Base-by-base conservation (phyloP, 2,329 filamentous ascomycete genomes). In the Aureobasidium subglaciale region DNA sequence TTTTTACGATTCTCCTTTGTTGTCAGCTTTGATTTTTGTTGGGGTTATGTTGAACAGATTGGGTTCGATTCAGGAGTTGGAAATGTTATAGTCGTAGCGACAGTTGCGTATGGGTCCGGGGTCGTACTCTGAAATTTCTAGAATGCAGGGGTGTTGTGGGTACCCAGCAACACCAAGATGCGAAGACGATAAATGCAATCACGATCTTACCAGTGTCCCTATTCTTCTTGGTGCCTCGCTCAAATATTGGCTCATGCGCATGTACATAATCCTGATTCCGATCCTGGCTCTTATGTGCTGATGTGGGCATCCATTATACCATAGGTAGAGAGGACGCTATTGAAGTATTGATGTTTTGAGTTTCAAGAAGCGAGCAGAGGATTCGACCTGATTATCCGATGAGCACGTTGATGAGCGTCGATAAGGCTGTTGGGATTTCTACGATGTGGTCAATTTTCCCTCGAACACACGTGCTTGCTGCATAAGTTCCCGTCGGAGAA, bases 1-100 rank as follows among this genome's bases (percentile, higher is more conserved):
- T 52, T 32, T 41, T n/a, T 13, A 52, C 48, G 48, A 52, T 22
- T 52, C 18, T 52, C 48, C 18, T 52, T 25, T 52, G 35, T 52
- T 22, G 16, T 41, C 48, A 15, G 24, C 8, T 24, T 52, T 9
- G 10, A 30, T 20, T 24, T 32, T 38, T 11, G n/a, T 50, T 27
- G 46, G 24, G 24, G 27, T 4, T 50, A n/a, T 52, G 24, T 52
- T 50, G 34, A 38, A 27, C 16, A 38, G 25, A 22, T 41, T 30
- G 48, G 35, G 16, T 52, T 52, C 2, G 35, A 13, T 16, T 41
- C 24, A 32, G 48, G 35, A 41, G 48, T 52, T 52, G 34, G 18
- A 25, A 18, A 29, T 38, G 11, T 9, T 40, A 20, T 20, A 24
- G 16, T 35, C 35, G 25, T 25, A 52, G 22, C 48, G 35, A 40